A percentile compares a stretch with the other conserved stretches of the same genome.
Conservation (phyloP, 2,329 filamentous ascomycete genomes). For the Ophiocordyceps unilateralis region DNA sequence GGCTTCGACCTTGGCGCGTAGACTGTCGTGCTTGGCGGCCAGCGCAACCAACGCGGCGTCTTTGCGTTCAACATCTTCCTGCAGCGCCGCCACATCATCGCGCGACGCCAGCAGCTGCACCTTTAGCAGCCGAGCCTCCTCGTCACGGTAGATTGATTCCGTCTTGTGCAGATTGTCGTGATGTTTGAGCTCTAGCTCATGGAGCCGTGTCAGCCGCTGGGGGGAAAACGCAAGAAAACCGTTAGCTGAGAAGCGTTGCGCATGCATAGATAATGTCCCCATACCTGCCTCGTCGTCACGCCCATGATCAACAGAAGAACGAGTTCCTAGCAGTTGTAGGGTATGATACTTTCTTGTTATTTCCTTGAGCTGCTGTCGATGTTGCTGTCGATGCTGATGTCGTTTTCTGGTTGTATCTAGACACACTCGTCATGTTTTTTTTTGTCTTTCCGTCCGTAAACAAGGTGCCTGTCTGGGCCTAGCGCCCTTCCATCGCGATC, state of each 20-base stretch:
- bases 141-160: conserved; percentile 54
- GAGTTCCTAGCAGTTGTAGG: neutral
- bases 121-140: conserved; percentile 53
- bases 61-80: conserved; percentile 41
- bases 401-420: neutral
- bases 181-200: conserved; percentile 52
- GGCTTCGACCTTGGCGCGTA: conserved; percentile 24
- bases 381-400: no score
- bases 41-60: conserved; percentile 40
- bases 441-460: neutral
- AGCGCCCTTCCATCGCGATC: neutral
- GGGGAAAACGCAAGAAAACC: no score
- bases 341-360: neutral
- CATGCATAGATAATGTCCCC: neutral
- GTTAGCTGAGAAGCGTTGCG: conserved; percentile 1
- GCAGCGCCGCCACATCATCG: conserved; percentile 55
- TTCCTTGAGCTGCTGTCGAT: no score
- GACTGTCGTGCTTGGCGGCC: conserved; percentile 19
- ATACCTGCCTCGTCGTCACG: neutral
- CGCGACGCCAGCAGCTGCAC: conserved; percentile 55
- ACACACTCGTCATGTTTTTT: neutral
- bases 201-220: conserved; percentile 29
- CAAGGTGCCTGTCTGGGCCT: neutral
- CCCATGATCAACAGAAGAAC: neutral
- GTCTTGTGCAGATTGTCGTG: conserved; percentile 46